phyloP scores from a whole-genome alignment of 2,329 filamentous ascomycete genomes.

The Aspergillus alliaceus region DNA sequence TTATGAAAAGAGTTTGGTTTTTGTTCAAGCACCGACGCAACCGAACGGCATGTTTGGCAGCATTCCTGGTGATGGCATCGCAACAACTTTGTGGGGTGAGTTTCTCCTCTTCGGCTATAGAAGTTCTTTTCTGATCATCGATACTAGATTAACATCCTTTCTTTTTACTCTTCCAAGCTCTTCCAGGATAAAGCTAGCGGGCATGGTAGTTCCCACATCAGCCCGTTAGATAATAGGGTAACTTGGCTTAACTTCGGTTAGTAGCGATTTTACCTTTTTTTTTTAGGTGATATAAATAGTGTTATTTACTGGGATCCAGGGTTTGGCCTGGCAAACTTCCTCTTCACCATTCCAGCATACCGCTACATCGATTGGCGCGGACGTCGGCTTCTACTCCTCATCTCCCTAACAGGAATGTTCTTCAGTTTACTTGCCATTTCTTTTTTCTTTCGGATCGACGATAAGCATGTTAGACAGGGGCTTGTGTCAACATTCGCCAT shows the following conservation, averaged over 20 bases:
- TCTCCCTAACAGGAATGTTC: slow-evolving; percentile 28
- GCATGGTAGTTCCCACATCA: too few relatives aligned
- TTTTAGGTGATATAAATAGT: neutral
- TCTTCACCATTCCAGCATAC: slow-evolving; percentile 30
- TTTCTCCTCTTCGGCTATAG: neutral
- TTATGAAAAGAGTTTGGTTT: slow-evolving; percentile 18
- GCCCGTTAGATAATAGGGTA: neutral
- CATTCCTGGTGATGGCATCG: slow-evolving; percentile 29
- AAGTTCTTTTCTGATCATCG: neutral
- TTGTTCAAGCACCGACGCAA: slow-evolving; percentile 23
- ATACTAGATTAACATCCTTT: slow-evolving; percentile 28
- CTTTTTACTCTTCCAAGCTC: slow-evolving; percentile 30
- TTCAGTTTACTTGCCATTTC: slow-evolving; percentile 25
- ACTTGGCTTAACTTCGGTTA: slow-evolving; percentile 24
- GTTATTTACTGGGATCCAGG: slow-evolving; percentile 7
- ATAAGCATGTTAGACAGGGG: slow-evolving; percentile 13
- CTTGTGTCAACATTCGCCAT: slow-evolving; percentile 23
- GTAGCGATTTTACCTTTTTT: neutral
- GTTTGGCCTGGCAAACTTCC: slow-evolving; percentile 30
- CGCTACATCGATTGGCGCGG: slow-evolving; percentile 28
- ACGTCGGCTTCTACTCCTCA: slow-evolving; percentile 25
- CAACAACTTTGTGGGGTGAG: slow-evolving; percentile 32
- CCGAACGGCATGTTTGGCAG: slow-evolving; percentile 25
- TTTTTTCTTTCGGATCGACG: slow-evolving; percentile 22
- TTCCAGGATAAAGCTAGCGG: too few relatives aligned